Conservation (phyloP, 2,329 filamentous ascomycete genomes). For the Fusarium staphyleae region DNA sequence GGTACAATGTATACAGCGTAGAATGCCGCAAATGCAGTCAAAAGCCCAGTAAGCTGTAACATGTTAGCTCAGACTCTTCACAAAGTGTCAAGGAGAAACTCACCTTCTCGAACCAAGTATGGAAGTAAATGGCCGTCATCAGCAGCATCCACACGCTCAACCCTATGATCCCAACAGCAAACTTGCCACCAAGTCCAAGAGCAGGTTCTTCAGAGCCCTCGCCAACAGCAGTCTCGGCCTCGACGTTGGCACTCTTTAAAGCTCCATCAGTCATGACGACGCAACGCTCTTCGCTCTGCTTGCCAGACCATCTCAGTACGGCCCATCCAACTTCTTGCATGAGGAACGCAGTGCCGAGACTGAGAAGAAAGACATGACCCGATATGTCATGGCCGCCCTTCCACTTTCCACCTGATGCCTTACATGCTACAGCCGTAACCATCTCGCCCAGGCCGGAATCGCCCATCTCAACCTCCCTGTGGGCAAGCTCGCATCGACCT, state of each 20-base stretch:
- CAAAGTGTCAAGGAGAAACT: slow-evolving; percentile 33
- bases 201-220: slow-evolving; percentile 37
- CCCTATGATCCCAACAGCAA: slow-evolving; percentile 68
- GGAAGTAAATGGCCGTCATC: slow-evolving; percentile 98
- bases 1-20: slow-evolving; percentile 62
- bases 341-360: slow-evolving; percentile 81
- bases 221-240: slow-evolving; percentile 44
- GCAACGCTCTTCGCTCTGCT: slow-evolving; percentile 65
- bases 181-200: slow-evolving; percentile 59
- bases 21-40: slow-evolving; percentile 55
- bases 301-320: slow-evolving; percentile 51
- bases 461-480: slow-evolving; percentile 55
- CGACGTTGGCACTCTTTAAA: slow-evolving; percentile 64
- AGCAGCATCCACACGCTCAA: slow-evolving; percentile 94
- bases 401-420: slow-evolving; percentile 83
- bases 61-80: slow-evolving; percentile 30
- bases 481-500: slow-evolving; percentile 75
- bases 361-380: slow-evolving; percentile 92
- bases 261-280: slow-evolving; percentile 73
- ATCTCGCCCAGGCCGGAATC: slow-evolving; percentile 57
- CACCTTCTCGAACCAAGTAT: slow-evolving; percentile 98
- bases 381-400: slow-evolving; percentile 95
- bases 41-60: slow-evolving; percentile 60
- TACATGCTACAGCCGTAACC: slow-evolving; percentile 81
- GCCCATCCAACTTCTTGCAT: slow-evolving; percentile 78